Percentiles rank a stretch among this genome's conserved stretches.
Evolutionary conservation across 495 filamentous ascomycete genomes (phyloP).

Genomic region (Chaetomium cochliodes): DNA sequence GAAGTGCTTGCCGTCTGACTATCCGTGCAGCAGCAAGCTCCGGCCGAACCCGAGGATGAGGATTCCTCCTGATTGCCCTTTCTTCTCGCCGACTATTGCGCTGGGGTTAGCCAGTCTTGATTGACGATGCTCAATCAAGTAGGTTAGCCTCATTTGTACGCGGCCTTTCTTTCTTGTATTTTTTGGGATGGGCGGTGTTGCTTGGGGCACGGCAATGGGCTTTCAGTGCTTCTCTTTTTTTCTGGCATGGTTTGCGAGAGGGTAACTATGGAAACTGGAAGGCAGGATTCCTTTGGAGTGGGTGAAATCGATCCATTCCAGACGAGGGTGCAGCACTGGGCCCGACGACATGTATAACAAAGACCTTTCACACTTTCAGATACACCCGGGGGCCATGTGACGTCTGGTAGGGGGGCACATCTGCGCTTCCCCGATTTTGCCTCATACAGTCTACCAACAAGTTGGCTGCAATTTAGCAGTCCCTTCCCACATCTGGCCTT

Average conservation of each 20-base stretch:
- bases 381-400: neutral
- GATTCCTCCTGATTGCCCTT: constrained; percentile 38
- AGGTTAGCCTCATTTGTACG: constrained; percentile 27
- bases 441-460: neutral
- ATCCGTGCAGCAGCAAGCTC: constrained; percentile 34
- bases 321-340: constrained; percentile 14
- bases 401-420: neutral
- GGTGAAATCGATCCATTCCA: constrained; percentile 29
- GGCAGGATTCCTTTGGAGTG: constrained; percentile 27
- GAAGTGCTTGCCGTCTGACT: constrained; percentile 12
- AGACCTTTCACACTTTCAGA: constrained; percentile 9
- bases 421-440: neutral
- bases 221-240: constrained; percentile 34
- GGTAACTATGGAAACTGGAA: constrained; percentile 32
- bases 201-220: constrained; percentile 41
- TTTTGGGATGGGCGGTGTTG: constrained; percentile 49
- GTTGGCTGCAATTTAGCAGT: neutral
- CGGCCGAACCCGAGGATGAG: constrained; percentile 52
- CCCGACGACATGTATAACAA: constrained; percentile 34
- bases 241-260: constrained; percentile 36
- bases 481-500: too few relatives aligned
- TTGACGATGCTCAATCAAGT: constrained; percentile 29
- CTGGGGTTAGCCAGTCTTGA: constrained; percentile 35
- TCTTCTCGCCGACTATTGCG: constrained; percentile 35
- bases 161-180: constrained; percentile 42